Percentiles rank a stretch among this genome's conserved stretches.
These are phyloP conservation scores for Amaranthus hypochondriacus DNA, from an alignment of 148 eudicot genomes.

Conservation along the genomic window DNA sequence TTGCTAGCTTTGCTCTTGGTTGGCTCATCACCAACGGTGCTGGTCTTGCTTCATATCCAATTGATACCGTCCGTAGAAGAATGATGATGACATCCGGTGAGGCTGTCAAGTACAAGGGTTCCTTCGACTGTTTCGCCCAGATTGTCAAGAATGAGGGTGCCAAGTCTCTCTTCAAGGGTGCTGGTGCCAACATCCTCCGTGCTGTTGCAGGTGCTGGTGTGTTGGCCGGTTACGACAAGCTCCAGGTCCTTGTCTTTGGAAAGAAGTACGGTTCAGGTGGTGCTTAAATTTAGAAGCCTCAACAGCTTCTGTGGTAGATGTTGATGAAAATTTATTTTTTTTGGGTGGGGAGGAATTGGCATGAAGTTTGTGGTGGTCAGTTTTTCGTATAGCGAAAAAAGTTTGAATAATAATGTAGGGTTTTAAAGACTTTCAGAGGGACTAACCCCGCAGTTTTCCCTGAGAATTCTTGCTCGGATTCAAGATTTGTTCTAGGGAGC, in stretches of 20 bases:
- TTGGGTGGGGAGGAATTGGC: conserved; percentile 2
- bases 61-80: conserved; percentile 73
- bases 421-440: conserved; percentile 24
- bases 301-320: conserved; percentile 27
- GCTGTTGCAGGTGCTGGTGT: conserved; percentile 88
- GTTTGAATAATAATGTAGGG: conserved; percentile 29
- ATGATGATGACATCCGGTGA: conserved; percentile 90
- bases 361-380: conserved; percentile 13
- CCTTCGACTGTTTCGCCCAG: conserved; percentile 57
- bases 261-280: conserved; percentile 76
- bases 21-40: conserved; percentile 69
- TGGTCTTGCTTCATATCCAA: conserved; percentile 69
- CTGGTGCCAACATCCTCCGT: conserved; percentile 80
- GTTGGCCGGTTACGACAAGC: conserved; percentile 79
- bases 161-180: conserved; percentile 79
- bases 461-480: conserved; percentile 25
- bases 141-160: conserved; percentile 74
- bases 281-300: conserved; percentile 31
- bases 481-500: conserved; percentile 12
- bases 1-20: conserved; percentile 70
- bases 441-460: conserved; percentile 34
- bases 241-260: conserved; percentile 64
- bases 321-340: conserved; percentile 41
- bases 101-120: conserved; percentile 76
- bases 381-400: conserved; percentile 9